phyloP scores from a whole-genome alignment of 1,139 yeast species.

The Kodamaea plutei region DNA sequence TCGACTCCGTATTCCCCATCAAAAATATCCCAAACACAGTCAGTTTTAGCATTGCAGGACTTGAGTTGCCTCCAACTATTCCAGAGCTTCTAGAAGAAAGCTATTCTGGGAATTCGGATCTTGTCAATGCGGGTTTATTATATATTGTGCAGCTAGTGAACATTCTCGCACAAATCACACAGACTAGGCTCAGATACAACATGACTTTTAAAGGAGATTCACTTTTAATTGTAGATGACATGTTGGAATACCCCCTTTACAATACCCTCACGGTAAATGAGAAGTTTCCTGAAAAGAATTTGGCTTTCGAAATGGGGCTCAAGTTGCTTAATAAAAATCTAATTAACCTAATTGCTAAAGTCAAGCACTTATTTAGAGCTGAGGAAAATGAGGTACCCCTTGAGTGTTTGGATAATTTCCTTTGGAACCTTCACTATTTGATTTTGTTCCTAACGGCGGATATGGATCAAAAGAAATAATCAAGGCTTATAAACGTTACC shows the following conservation, averaged over 20 bases:
- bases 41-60: conserved; percentile 30
- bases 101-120: conserved; percentile 19
- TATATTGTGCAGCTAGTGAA: conserved; percentile 27
- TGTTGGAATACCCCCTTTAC: conserved; percentile 23
- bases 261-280: no score
- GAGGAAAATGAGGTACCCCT: conserved; percentile 24
- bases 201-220: conserved; percentile 23
- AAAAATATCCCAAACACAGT: conserved; percentile 20
- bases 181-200: conserved; percentile 25
- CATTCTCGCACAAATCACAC: conserved; percentile 23
- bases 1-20: conserved; percentile 28
- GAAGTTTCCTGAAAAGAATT: conserved; percentile 22
- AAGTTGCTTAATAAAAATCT: conserved; percentile 32
- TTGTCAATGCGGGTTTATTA: conserved; percentile 32
- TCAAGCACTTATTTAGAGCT: conserved; percentile 15
- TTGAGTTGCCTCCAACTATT: conserved; percentile 35
- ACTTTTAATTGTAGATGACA: conserved; percentile 26
- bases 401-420: conserved; percentile 39
- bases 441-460: conserved; percentile 35
- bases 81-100: conserved; percentile 28
- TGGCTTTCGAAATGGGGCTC: conserved; percentile 32
- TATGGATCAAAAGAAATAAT: no score
- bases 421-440: conserved; percentile 42
- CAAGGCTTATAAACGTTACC: no score
- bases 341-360: conserved; percentile 21